Percentiles rank a stretch among this genome's conserved stretches.
These are phyloP conservation scores for Candida glaebosa DNA, from an alignment of 805 yeast genomes.

Conservation along the genomic window DNA sequence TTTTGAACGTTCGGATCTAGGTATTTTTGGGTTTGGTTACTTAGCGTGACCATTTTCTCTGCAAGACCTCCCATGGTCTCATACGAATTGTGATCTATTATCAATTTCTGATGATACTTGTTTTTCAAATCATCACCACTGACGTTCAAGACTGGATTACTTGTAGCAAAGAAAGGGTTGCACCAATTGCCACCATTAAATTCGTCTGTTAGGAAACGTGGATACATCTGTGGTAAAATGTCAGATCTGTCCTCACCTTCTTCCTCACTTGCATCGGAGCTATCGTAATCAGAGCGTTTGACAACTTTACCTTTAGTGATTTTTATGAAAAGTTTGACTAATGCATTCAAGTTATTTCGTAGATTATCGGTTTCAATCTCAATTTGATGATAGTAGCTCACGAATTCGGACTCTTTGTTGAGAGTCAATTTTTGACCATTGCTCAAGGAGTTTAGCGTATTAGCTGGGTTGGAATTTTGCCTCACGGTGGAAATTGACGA, in stretches of 20 bases:
- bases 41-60: constrained; percentile 34
- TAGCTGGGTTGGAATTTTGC: constrained; percentile 4
- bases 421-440: constrained; percentile 3
- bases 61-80: constrained; percentile 32
- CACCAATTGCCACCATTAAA: constrained; percentile 81
- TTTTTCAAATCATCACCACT: constrained; percentile 43
- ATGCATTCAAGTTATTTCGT: constrained; percentile 25
- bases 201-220: constrained; percentile 61
- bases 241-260: constrained; percentile 33
- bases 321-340: constrained; percentile 27
- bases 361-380: constrained; percentile 37
- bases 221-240: constrained; percentile 60
- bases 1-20: constrained; percentile 36
- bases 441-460: constrained; percentile 7
- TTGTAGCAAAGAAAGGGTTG: constrained; percentile 55
- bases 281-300: constrained; percentile 32
- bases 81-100: constrained; percentile 50
- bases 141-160: constrained; percentile 33
- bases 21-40: constrained; percentile 40
- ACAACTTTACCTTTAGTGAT: constrained; percentile 33
- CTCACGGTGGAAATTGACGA: constrained; percentile 18
- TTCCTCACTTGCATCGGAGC: constrained; percentile 34
- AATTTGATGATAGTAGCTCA: constrained; percentile 34
- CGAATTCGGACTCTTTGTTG: constrained; percentile 8
- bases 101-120: constrained; percentile 39